These are phyloP conservation scores for Pecoramyces ruminantium DNA, from an alignment of 192 early-diverging fungal species.

Conservation along the genomic window DNA sequence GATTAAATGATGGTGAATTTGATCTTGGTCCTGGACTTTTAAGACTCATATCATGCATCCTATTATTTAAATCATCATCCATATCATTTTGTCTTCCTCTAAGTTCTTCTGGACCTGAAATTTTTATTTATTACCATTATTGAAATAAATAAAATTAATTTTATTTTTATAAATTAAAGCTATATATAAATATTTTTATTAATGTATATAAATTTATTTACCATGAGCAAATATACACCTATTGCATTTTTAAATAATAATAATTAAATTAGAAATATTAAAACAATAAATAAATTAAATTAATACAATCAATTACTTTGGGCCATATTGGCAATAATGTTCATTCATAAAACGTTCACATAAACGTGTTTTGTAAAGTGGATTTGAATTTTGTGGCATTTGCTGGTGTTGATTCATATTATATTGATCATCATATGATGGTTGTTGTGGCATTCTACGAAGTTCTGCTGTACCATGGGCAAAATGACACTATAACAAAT, in stretches of 20 bases:
- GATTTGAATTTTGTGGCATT: slow-evolving; percentile 24
- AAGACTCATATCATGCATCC: background rate
- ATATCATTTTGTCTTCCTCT: background rate
- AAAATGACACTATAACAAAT: slow-evolving; percentile 39
- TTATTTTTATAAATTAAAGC: too few species aligned
- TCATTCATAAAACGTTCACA: slow-evolving; percentile 70
- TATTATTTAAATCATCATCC: background rate
- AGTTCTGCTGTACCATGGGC: slow-evolving; percentile 54
- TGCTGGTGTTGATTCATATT: slow-evolving; percentile 9
- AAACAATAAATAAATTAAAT: background rate
- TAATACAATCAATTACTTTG: slow-evolving; percentile 70
- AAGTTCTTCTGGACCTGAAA: background rate
- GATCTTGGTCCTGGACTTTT: background rate
- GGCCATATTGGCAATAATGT: slow-evolving; percentile 63
- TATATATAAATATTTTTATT: too few species aligned
- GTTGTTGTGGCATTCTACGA: slow-evolving; percentile 25
- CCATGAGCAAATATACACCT: slow-evolving; percentile 10
- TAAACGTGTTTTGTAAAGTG: slow-evolving; percentile 63
- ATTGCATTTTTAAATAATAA: background rate
- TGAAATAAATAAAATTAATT: too few species aligned
- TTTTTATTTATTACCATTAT: background rate
- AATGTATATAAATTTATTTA: too few species aligned
- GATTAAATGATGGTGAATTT: background rate
- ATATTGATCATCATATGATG: slow-evolving; percentile 6
- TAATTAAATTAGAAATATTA: background rate